phyloP scores from a whole-genome alignment of 2,329 filamentous ascomycete species.

The Byssoonygena ceratinophila region DNA sequence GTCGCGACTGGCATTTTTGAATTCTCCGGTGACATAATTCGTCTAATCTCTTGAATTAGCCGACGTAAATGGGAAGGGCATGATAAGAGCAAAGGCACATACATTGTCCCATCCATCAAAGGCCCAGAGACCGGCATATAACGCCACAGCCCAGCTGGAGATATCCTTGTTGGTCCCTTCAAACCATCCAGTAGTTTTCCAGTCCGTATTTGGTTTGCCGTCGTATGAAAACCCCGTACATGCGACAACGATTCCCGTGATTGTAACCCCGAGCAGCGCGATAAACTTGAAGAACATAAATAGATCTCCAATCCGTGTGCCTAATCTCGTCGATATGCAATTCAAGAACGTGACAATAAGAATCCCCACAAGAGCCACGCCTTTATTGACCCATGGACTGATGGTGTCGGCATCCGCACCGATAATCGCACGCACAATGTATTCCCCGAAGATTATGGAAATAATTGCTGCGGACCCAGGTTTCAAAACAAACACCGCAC shows the following conservation, averaged over 20 bases:
- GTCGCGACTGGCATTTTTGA: constrained; percentile 80
- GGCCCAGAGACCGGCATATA: constrained; percentile 94
- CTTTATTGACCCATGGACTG: constrained; percentile 83
- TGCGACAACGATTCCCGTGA: constrained; percentile 82
- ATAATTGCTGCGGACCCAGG: constrained; percentile 90
- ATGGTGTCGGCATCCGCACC: constrained; percentile 74
- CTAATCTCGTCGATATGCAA: constrained; percentile 79
- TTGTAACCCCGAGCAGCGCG: constrained; percentile 72
- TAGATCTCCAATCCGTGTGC: constrained; percentile 74
- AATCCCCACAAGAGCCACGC: constrained; percentile 67
- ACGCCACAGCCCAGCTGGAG: constrained; percentile 80
- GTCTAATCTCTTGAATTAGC: constrained; percentile 47
- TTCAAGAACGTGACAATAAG: constrained; percentile 72
- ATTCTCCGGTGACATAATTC: constrained; percentile 96
- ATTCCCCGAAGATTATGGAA: constrained; percentile 95
- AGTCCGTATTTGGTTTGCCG: constrained; percentile 65
- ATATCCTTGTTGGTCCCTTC: constrained; percentile 68
- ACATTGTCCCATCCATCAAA: constrained; percentile 99
- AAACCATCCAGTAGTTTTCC: constrained; percentile 85
- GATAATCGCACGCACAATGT: constrained; percentile 76
- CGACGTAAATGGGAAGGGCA: neutral
- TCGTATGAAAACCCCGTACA: constrained; percentile 70
- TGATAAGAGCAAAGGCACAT: constrained; percentile 31
- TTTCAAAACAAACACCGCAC: constrained; percentile 84
- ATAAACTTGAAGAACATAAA: constrained; percentile 98